Evolutionary conservation across 768 basidiomycete genomes (phyloP).

Genomic region (Leccinum fibrillosum): DNA sequence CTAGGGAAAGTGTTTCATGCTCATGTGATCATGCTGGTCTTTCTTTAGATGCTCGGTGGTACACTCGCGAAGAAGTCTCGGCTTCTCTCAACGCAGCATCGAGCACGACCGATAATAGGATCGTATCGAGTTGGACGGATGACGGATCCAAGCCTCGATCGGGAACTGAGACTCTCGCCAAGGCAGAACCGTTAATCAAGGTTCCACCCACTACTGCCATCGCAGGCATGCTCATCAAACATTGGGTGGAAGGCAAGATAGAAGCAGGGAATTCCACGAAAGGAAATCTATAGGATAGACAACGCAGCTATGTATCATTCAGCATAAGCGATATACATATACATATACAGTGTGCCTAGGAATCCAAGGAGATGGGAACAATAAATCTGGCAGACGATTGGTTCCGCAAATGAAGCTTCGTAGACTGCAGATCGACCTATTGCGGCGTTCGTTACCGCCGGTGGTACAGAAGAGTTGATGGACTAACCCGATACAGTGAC

Average conservation of each 20-base stretch:
- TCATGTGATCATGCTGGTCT: background rate
- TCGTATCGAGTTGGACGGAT: slow-evolving; percentile 11
- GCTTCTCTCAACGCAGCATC: slow-evolving; percentile 44
- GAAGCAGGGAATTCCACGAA: slow-evolving; percentile 42
- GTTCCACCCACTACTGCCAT: slow-evolving; percentile 78
- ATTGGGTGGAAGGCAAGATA: slow-evolving; percentile 71
- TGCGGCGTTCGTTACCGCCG: background rate
- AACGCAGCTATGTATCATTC: background rate
- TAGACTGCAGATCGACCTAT: background rate
- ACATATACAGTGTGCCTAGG: background rate
- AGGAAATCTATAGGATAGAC: slow-evolving; percentile 44
- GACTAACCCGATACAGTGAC: background rate
- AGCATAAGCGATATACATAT: background rate
- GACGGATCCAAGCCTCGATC: slow-evolving; percentile 22
- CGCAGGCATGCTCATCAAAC: slow-evolving; percentile 78
- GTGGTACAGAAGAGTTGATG: background rate
- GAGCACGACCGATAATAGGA: slow-evolving; percentile 30
- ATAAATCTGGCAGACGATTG: background rate
- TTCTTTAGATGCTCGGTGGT: slow-evolving; percentile 84
- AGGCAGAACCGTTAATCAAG: slow-evolving; percentile 55
- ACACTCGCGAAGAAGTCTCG: slow-evolving; percentile 68
- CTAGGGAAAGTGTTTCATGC: background rate
- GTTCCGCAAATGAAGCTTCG: background rate
- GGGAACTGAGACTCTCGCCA: slow-evolving; percentile 14
- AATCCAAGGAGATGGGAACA: background rate